These are phyloP conservation scores for Chloris gayana DNA, from an alignment of 176 grass and related monocot genomes.

Conservation along the genomic window DNA sequence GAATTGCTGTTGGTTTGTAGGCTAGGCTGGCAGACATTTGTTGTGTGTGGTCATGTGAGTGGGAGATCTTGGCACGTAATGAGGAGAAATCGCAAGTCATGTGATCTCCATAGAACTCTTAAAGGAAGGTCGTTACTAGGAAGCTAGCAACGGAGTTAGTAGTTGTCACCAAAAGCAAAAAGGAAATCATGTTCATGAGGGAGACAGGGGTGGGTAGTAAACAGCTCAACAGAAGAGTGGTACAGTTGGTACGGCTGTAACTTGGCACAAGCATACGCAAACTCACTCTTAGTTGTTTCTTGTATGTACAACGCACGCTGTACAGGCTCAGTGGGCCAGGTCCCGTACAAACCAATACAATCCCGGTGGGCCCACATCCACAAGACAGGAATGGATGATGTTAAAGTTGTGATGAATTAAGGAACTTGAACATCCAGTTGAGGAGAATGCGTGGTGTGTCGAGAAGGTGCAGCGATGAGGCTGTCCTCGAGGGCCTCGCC, in stretches of 20 bases:
- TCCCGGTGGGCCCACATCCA: neutral
- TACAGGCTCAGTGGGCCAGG: neutral
- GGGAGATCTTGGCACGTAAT: neutral
- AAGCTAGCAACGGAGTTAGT: neutral
- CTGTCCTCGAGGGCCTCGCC: conserved; percentile 47
- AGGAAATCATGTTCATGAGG: too few relatives aligned
- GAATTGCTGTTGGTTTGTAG: neutral
- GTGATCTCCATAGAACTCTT: neutral
- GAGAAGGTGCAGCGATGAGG: neutral
- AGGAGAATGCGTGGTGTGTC: neutral
- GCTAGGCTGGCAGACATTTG: neutral
- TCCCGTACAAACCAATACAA: neutral
- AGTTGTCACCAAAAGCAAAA: neutral
- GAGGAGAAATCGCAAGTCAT: neutral
- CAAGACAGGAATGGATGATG: too few relatives aligned
- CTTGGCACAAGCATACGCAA: neutral
- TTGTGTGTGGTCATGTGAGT: neutral
- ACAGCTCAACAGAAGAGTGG: neutral
- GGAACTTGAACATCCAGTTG: neutral
- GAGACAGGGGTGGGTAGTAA: neutral
- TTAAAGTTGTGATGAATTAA: too few relatives aligned
- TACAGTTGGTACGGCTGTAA: neutral
- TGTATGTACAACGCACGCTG: too few relatives aligned
- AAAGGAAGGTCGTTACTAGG: neutral
- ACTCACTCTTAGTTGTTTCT: neutral